phyloP scores from a whole-genome alignment of 1,284 basidiomycete species.

The Binderoboletus segoi region DNA sequence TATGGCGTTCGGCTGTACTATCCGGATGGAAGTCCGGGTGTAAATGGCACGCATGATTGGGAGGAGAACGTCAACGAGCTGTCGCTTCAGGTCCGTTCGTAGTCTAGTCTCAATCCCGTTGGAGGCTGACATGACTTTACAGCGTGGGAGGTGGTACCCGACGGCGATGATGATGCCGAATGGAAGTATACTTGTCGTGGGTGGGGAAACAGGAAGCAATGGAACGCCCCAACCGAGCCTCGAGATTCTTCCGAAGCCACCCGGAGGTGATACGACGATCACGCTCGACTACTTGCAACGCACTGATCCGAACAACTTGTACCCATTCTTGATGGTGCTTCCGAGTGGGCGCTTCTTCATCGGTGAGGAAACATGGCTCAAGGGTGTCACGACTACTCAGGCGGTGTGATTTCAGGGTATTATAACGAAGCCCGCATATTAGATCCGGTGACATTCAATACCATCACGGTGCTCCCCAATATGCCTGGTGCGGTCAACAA shows the following conservation, averaged over 20 bases:
- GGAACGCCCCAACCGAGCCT: slow-evolving; percentile 63
- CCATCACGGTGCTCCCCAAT: slow-evolving; percentile 61
- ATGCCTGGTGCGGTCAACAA: slow-evolving; percentile 77
- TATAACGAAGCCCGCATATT: slow-evolving; percentile 81
- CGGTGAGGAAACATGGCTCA: slow-evolving; percentile 40
- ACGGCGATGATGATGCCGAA: slow-evolving; percentile 65
- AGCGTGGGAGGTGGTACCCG: slow-evolving; percentile 74
- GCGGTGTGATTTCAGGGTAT: slow-evolving; percentile 48
- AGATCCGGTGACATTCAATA: slow-evolving; percentile 63
- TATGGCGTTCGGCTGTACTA: slow-evolving; percentile 65
- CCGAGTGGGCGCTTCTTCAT: slow-evolving; percentile 68
- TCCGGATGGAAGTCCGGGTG: slow-evolving; percentile 50
- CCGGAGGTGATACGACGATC: slow-evolving; percentile 44
- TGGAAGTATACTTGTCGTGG: slow-evolving; percentile 61
- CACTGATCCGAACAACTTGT: slow-evolving; percentile 75
- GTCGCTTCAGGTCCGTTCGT: slow-evolving; percentile 44
- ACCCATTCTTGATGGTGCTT: slow-evolving; percentile 73
- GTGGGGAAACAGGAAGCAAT: slow-evolving; percentile 74
- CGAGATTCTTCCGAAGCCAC: slow-evolving; percentile 55
- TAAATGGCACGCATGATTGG: slow-evolving; percentile 59
- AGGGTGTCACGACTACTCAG: neutral
- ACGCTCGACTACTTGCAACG: slow-evolving; percentile 52
- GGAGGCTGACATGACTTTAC: slow-evolving; percentile 3
- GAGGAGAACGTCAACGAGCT: slow-evolving; percentile 49
- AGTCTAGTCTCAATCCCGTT: neutral